Evolutionary conservation across 2,329 filamentous ascomycete genomes (phyloP).

Genomic region (Dichotomopilus funicola): DNA sequence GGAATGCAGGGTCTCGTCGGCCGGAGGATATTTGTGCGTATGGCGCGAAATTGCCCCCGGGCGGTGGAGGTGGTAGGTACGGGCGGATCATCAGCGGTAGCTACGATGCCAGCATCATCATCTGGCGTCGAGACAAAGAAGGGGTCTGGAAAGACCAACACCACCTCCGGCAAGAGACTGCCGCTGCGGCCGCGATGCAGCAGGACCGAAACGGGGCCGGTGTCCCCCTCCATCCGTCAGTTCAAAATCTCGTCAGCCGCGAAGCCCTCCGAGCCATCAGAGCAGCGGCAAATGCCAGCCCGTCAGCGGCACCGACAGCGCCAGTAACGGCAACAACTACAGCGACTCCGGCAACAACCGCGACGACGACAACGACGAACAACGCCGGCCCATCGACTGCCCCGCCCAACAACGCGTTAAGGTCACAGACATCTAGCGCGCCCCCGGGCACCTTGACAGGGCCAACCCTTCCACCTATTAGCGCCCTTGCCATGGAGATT

Average conservation of each 20-base stretch:
- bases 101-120: slow-evolving; percentile 91
- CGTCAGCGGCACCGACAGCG: too few species aligned
- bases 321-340: too few species aligned
- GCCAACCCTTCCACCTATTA: slow-evolving; percentile 12
- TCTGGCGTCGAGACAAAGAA: slow-evolving; percentile 83
- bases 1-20: slow-evolving; percentile 66
- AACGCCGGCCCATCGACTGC: slow-evolving; percentile 4
- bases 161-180: slow-evolving; percentile 67
- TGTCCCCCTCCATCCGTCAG: slow-evolving; percentile 18
- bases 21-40: slow-evolving; percentile 72
- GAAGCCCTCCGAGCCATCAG: slow-evolving; percentile 3
- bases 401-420: slow-evolving; percentile 3
- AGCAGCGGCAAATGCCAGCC: background rate
- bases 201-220: slow-evolving; percentile 14
- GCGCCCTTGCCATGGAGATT: slow-evolving; percentile 17
- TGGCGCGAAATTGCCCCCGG: slow-evolving; percentile 82
- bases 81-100: slow-evolving; percentile 95
- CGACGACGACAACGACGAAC: background rate
- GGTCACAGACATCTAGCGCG: slow-evolving; percentile 11
- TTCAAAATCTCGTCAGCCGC: slow-evolving; percentile 7
- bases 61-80: slow-evolving; percentile 82
- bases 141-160: slow-evolving; percentile 79
- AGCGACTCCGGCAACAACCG: too few species aligned
- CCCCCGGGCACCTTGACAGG: slow-evolving; percentile 7
- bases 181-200: slow-evolving; percentile 44